These are phyloP conservation scores for Penicillium tannophilum DNA, from an alignment of 495 filamentous ascomycete genomes.

Conservation along the genomic window DNA sequence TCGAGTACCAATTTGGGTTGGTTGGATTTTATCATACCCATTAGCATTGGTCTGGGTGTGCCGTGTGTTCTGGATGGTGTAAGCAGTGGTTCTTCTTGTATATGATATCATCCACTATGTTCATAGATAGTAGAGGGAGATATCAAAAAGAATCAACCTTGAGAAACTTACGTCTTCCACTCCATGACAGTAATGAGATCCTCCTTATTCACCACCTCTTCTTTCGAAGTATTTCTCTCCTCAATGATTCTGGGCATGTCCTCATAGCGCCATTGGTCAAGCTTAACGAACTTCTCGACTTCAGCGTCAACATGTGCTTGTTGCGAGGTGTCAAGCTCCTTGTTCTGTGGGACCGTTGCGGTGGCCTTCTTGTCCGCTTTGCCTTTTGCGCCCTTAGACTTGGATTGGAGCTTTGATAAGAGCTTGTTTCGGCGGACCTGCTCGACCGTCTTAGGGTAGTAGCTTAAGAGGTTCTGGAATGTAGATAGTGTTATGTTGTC, in stretches of 20 bases:
- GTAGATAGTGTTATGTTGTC: slow-evolving; percentile 32
- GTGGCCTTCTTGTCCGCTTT: neutral
- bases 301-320: slow-evolving; percentile 22
- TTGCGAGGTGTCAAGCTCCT: slow-evolving; percentile 14
- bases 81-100: slow-evolving; percentile 3
- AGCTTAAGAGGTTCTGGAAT: slow-evolving; percentile 33
- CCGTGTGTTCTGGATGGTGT: slow-evolving; percentile 57
- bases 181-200: slow-evolving; percentile 56
- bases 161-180: slow-evolving; percentile 82
- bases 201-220: slow-evolving; percentile 26
- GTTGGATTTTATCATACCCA: slow-evolving; percentile 67
- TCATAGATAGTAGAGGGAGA: neutral
- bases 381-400: slow-evolving; percentile 17
- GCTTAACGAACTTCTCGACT: slow-evolving; percentile 23
- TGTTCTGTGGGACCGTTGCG: slow-evolving; percentile 10
- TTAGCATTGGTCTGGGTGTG: slow-evolving; percentile 66
- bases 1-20: slow-evolving; percentile 37
- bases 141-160: too few species aligned
- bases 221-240: slow-evolving; percentile 7
- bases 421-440: slow-evolving; percentile 29
- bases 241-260: slow-evolving; percentile 24
- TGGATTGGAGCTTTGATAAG: slow-evolving; percentile 25
- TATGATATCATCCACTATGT: neutral
- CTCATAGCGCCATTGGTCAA: slow-evolving; percentile 43
- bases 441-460: slow-evolving; percentile 35